Evolutionary conservation across 495 filamentous ascomycete genomes (phyloP), one percentile per base, ranked within the genome.

Genomic region (Xeromyces bisporus): DNA sequence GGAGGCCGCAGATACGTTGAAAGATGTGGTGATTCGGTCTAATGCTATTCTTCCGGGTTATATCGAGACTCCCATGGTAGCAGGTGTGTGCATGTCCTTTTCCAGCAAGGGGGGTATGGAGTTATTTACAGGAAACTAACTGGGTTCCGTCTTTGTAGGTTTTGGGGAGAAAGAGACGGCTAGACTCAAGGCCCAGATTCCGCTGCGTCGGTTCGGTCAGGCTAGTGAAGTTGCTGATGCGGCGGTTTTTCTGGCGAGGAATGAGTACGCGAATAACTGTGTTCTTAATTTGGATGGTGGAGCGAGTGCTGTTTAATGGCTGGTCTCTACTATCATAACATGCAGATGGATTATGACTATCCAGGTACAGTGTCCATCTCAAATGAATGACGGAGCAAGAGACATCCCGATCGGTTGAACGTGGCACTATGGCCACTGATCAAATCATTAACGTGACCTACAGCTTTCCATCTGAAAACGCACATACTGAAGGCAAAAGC

Each of bases 31-130:
- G 7, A 62, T 87, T 29, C 60, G 83, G 11, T 77, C 78, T 17
- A 92, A 91, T 53, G 77, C 71, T 3, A 73, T 92, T 34, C 47
- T 83, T n/a, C 83, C 83, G 1, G 83, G 83, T 9, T 91, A 84
- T 55, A 77, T 89, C 35, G 58, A 73, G 15, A 85, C 81, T 4
- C 63, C 69, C 3, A 86, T 91, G 81, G 78, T 76, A 29, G 47
- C 64, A 36, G 62, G 80, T 85, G 56, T 36, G 59, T 49, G 33
- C 2, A 17, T 30, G 7, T 15, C 12, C 15, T 17, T 5, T 3
- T 24, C n/a, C 8, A 10, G 18, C 40, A 14, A 23, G n/a, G 12
- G 16, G 15, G 9, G 27, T 26, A n/a, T n/a, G n/a, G n/a, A n/a
- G n/a, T n/a, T n/a, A n/a, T n/a, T n/a, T n/a, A n/a, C n/a, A n/a